phyloP scores from a whole-genome alignment of 208 protist genomes.

The Tritrichomonas musculus region DNA sequence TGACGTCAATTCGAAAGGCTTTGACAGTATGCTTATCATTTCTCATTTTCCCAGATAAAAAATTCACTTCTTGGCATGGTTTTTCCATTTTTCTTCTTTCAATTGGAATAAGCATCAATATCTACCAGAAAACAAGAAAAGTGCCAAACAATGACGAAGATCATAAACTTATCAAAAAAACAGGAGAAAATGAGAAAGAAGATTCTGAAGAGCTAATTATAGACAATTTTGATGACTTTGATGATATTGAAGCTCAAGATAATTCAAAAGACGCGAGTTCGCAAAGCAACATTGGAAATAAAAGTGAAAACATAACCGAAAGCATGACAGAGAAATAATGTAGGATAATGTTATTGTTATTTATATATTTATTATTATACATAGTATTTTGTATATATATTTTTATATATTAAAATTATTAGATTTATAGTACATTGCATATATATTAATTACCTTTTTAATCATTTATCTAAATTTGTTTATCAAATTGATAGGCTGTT shows the following conservation, averaged over 20 bases:
- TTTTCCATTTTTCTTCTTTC: not conserved
- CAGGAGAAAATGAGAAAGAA: too few relatives aligned
- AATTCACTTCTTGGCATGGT: not conserved
- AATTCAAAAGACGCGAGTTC: not conserved
- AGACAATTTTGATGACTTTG: not conserved
- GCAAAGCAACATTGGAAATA: not conserved
- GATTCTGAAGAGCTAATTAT: too few relatives aligned
- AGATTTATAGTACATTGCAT: not conserved
- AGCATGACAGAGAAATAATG: not conserved
- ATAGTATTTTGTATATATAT: not conserved
- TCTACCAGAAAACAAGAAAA: not conserved
- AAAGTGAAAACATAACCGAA: not conserved
- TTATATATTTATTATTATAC: not conserved
- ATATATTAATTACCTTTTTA: not conserved
- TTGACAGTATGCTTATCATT: not conserved
- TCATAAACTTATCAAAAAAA: too few relatives aligned
- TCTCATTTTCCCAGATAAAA: not conserved
- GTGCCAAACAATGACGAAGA: not conserved
- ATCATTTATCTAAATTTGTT: too few relatives aligned
- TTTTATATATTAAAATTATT: not conserved
- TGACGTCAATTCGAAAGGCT: not conserved
- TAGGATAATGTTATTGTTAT: not conserved
- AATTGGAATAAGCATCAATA: not conserved
- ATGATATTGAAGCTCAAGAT: not conserved
- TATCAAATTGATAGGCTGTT: too few relatives aligned